phyloP scores from a whole-genome alignment of 2,329 filamentous ascomycete species.

The Cordyceps fumosorosea region DNA sequence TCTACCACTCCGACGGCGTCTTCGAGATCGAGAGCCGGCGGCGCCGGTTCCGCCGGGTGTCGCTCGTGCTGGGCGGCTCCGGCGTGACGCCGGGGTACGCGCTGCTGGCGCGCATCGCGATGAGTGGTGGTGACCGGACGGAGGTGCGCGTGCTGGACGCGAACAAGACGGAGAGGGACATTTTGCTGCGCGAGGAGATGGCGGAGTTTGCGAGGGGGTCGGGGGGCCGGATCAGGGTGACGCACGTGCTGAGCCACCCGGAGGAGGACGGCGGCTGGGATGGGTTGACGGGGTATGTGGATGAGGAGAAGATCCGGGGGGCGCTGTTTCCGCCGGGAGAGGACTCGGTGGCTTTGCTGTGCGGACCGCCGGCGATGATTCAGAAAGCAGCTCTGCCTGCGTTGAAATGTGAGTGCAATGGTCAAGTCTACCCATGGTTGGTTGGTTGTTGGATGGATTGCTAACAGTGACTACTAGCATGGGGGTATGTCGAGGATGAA shows the following conservation, averaged over 20 bases:
- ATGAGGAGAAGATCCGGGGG: conserved; percentile 32
- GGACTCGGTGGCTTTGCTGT: conserved; percentile 38
- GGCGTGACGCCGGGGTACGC: background rate
- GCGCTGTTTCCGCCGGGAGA: conserved; percentile 35
- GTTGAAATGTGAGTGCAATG: conserved; percentile 6
- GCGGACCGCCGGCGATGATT: conserved; percentile 44
- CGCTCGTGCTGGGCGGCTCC: background rate
- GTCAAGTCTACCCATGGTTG: background rate
- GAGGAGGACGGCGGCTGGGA: background rate
- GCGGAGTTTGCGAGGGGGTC: background rate
- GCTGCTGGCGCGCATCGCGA: background rate
- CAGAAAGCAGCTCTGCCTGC: conserved; percentile 44
- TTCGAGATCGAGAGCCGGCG: background rate
- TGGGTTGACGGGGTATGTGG: background rate
- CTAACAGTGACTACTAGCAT: background rate
- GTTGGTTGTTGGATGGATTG: background rate
- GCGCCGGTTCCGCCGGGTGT: background rate
- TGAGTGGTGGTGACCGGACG: background rate
- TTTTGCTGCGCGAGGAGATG: no score
- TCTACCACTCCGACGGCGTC: background rate
- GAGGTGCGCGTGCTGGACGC: background rate
- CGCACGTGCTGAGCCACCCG: background rate
- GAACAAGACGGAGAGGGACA: background rate
- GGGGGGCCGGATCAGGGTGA: background rate
- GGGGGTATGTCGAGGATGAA: conserved; percentile 10